Evolutionary conservation across 768 basidiomycete genomes (phyloP).

Genomic region (Auriscalpium orientale): DNA sequence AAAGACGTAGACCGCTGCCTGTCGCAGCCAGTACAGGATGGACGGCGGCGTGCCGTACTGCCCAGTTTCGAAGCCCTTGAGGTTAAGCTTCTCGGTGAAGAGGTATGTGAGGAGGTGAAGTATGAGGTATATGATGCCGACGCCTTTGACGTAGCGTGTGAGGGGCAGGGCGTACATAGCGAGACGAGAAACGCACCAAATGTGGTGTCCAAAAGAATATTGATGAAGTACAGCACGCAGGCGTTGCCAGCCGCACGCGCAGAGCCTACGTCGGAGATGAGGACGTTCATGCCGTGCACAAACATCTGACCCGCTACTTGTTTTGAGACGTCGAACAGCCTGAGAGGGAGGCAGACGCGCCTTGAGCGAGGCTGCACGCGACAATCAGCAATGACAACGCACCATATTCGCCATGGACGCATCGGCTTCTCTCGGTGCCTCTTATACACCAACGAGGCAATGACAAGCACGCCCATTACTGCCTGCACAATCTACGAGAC

Average conservation of each 20-base stretch:
- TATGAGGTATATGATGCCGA: constrained; percentile 71
- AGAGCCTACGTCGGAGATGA: constrained; percentile 74
- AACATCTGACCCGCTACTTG: constrained; percentile 84
- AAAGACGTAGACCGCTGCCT: constrained; percentile 75
- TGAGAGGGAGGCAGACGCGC: constrained; percentile 22
- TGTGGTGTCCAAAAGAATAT: constrained; percentile 88
- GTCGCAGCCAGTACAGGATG: constrained; percentile 62
- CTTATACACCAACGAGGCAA: constrained; percentile 81
- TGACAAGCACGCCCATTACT: constrained; percentile 86
- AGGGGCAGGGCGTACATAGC: not conserved
- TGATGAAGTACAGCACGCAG: constrained; percentile 88
- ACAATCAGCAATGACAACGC: constrained; percentile 16
- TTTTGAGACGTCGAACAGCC: constrained; percentile 91
- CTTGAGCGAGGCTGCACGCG: not conserved
- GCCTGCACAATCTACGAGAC: constrained; percentile 63
- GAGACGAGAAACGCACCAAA: constrained; percentile 47
- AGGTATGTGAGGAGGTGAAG: constrained; percentile 58
- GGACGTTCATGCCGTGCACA: constrained; percentile 70
- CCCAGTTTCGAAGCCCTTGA: constrained; percentile 80
- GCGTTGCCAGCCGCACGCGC: constrained; percentile 69
- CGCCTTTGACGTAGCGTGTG: constrained; percentile 41
- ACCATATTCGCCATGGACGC: constrained; percentile 93
- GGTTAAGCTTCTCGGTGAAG: constrained; percentile 52
- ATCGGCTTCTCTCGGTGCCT: constrained; percentile 79
- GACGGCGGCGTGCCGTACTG: constrained; percentile 85